These are phyloP conservation scores for Rubia yunnanensis DNA, from an alignment of 257 asterid genomes.

Conservation along the genomic window DNA sequence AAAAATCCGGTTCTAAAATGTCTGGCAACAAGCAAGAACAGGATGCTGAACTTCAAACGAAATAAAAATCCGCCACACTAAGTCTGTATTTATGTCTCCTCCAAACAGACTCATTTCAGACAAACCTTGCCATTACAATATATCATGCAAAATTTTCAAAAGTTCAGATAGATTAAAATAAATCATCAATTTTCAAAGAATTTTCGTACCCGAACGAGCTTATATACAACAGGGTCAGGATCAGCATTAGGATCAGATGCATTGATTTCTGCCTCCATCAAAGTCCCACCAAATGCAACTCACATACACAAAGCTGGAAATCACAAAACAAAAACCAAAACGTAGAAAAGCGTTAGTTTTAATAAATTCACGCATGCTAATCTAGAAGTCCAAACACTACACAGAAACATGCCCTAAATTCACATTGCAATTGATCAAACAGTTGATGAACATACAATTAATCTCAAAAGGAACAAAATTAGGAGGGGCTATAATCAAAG, in stretches of 20 bases:
- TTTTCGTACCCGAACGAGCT: conserved; percentile 66
- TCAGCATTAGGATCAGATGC: conserved; percentile 22
- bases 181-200: neutral
- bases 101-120: neutral
- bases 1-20: neutral
- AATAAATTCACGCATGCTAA: neutral
- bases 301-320: conserved; percentile 24
- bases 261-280: conserved; percentile 39
- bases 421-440: neutral
- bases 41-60: neutral
- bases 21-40: neutral
- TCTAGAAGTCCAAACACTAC: neutral
- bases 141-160: neutral
- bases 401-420: neutral
- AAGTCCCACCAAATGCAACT: conserved; percentile 37
- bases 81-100: neutral
- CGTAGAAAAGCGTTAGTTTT: neutral
- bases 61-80: neutral
- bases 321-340: neutral
- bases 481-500: too few species aligned
- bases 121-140: neutral
- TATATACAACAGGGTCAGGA: conserved; percentile 80
- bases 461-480: neutral
- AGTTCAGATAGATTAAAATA: neutral
- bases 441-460: neutral